Conservation (phyloP, 2,329 filamentous ascomycete genomes). For the Cercospora sp. region DNA sequence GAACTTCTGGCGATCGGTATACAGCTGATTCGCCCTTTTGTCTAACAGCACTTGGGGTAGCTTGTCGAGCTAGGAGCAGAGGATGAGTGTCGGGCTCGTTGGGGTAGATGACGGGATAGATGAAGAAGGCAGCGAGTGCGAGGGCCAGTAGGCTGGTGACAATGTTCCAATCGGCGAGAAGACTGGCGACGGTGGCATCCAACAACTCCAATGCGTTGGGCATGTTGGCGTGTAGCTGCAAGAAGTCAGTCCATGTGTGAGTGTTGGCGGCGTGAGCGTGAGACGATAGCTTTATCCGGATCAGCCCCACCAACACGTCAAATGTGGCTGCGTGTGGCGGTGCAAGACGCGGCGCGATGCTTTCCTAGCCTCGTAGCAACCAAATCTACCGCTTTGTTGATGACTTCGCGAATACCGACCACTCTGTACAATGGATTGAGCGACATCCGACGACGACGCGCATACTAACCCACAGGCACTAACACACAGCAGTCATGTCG, state of each 20-base stretch:
- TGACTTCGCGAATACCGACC: not conserved
- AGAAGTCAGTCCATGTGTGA: not conserved
- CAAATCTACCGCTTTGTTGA: slow-evolving; percentile 1
- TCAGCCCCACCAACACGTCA: not conserved
- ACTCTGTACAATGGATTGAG: not conserved
- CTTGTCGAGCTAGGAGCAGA: slow-evolving; percentile 83
- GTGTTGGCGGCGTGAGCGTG: not conserved
- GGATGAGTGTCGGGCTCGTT: slow-evolving; percentile 90
- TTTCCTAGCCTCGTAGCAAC: not conserved
- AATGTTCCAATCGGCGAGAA: slow-evolving; percentile 78
- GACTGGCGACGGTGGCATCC: slow-evolving; percentile 67
- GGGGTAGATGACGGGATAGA: slow-evolving; percentile 68
- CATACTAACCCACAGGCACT: slow-evolving; percentile 3
- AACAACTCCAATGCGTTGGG: slow-evolving; percentile 44
- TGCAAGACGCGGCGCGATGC: not conserved
- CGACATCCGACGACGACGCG: not conserved
- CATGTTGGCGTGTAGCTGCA: slow-evolving; percentile 13
- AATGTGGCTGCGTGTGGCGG: not conserved
- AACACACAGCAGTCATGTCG: slow-evolving; percentile 27
- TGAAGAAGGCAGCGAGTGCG: slow-evolving; percentile 64
- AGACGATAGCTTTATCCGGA: slow-evolving; percentile 1
- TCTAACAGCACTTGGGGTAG: slow-evolving; percentile 73
- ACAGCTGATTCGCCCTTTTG: slow-evolving; percentile 81
- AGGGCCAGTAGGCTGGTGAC: slow-evolving; percentile 73
- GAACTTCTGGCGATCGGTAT: slow-evolving; percentile 80